Base-by-base conservation (phyloP, 2,329 filamentous ascomycete species). In the Alternaria sp. region DNA sequence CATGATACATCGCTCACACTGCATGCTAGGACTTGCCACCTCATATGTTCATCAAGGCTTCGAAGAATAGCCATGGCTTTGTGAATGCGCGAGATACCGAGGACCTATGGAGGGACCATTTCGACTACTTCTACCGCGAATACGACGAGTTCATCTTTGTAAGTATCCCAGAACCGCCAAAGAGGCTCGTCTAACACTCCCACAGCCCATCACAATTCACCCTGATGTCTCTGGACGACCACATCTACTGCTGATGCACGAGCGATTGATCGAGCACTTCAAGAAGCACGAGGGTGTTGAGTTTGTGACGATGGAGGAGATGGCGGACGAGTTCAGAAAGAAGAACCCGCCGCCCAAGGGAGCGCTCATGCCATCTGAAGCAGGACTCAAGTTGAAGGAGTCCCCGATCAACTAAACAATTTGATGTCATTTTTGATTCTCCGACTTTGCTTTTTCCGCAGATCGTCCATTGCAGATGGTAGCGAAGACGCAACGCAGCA, bases 71-170 rank as follows among this genome's bases (percentile, higher is more conserved):
- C 23, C 89, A 91, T 70, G 89, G 89, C 5, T 90, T 80, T 73
- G 81, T 84, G 8, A 81, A 83, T 62, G 80, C 85, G 1, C 80
- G 85, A 19, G 87, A 89, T 61, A 84, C 90, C 1, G 88, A 90
- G 67, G 87, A 89, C 32, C 82, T 90, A 32, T 90, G 88, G 88
- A 79, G 84, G 55, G 87, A 90, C 64, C 88, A 90, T 67, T 90
- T 91, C 65, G 85, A 89, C 69, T 93, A 92, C 77, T 92, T 91
- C 72, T 93, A 93, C 75, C 84, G 90, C 43, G 90, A 93, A 73
- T 89, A 92, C 65, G 90, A 93, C 68, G 89, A 91, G 68, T 93
- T 93, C 63, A 86, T 92, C 61, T 92, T 93, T 68, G 71, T 73
- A 60, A 70, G 71, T 61, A 8, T 50, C 5, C 9, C 30, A n/a